Evolutionary conservation across 2,329 filamentous ascomycete species (phyloP).

Genomic region (Hirsutella thompsonii): DNA sequence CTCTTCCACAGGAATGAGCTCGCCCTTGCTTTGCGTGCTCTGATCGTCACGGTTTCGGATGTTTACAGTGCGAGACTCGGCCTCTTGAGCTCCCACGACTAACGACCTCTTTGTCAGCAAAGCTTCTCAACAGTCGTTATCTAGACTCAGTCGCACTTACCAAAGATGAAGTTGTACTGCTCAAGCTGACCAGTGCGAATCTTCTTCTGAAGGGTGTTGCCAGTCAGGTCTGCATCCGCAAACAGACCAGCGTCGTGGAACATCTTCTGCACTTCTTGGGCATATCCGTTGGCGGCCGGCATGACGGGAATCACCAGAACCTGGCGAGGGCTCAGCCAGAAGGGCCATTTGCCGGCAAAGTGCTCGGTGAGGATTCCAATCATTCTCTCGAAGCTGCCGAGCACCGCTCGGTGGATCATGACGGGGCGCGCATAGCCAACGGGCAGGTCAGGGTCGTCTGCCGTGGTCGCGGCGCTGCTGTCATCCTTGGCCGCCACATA

Average conservation of each 20-base stretch:
- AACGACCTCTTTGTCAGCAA: constrained; percentile 7
- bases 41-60: constrained; percentile 52
- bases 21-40: constrained; percentile 46
- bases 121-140: neutral
- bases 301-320: constrained; percentile 50
- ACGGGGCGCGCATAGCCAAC: constrained; percentile 67
- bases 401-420: constrained; percentile 77
- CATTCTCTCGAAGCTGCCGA: constrained; percentile 54
- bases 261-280: constrained; percentile 56
- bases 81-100: constrained; percentile 52
- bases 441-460: constrained; percentile 38
- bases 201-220: constrained; percentile 83
- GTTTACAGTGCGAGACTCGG: constrained; percentile 46
- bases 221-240: constrained; percentile 43
- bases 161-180: constrained; percentile 76
- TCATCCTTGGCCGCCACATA: constrained; percentile 39
- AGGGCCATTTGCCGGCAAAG: constrained; percentile 79
- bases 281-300: constrained; percentile 68
- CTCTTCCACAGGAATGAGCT: constrained; percentile 42
- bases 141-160: constrained; percentile 24
- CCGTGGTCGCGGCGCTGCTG: constrained; percentile 24
- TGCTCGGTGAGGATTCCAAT: constrained; percentile 72
- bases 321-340: constrained; percentile 79
- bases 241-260: constrained; percentile 58
- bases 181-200: constrained; percentile 69